Conservation (phyloP, 1,284 basidiomycete species). For the Puccinia novopanici region DNA sequence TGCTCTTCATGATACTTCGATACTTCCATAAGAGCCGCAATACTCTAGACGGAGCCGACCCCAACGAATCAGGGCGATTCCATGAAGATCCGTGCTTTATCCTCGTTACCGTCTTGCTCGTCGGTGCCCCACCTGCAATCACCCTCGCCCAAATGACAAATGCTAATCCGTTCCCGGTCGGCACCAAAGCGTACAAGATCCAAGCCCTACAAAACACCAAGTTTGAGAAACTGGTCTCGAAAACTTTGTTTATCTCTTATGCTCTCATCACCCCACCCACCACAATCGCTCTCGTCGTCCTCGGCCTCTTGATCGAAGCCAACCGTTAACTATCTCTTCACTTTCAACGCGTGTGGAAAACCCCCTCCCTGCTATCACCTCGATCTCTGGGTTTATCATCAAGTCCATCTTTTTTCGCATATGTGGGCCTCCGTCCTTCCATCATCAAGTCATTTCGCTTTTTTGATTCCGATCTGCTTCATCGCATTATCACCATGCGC, state of each 20-base stretch:
- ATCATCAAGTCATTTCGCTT: neutral
- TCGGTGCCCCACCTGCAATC: conserved; percentile 54
- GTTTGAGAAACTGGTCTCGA: conserved; percentile 53
- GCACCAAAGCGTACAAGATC: conserved; percentile 11
- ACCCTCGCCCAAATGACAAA: conserved; percentile 56
- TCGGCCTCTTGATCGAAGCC: conserved; percentile 42
- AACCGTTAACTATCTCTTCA: conserved; percentile 38
- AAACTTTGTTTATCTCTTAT: conserved; percentile 56
- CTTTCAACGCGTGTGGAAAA: too few species aligned
- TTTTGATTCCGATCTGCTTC: neutral
- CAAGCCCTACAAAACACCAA: conserved; percentile 40
- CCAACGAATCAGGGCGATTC: neutral
- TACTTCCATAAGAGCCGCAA: neutral
- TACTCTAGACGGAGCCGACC: neutral
- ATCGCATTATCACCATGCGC: too few species aligned
- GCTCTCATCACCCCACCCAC: conserved; percentile 55
- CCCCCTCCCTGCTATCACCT: too few species aligned
- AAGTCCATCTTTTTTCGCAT: neutral
- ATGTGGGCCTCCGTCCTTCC: too few species aligned
- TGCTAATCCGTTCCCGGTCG: conserved; percentile 52
- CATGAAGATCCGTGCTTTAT: conserved; percentile 45
- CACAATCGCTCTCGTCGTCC: conserved; percentile 36
- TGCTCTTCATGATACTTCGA: conserved; percentile 7
- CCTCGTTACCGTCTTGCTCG: conserved; percentile 7
- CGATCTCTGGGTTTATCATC: too few species aligned